Evolutionary conservation across 495 filamentous ascomycete genomes (phyloP), one percentile per base, ranked within the genome.

Genomic region (Penicillium robsamsonii): DNA sequence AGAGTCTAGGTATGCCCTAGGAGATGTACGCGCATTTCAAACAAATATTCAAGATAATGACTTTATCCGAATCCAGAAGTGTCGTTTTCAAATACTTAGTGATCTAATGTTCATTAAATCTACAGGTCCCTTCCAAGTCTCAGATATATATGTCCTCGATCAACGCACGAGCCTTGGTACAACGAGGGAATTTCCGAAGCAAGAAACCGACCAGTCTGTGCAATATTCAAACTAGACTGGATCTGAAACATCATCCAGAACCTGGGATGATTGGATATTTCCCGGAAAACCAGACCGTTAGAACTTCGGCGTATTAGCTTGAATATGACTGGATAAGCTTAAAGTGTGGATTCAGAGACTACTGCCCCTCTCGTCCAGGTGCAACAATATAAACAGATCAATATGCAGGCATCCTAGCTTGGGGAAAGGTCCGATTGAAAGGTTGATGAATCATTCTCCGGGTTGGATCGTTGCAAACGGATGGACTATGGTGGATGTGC

Each of bases 161-260:
- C 42, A 17, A 46, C 6, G 17, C 25, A 49, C 17, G 46, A 31
- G n/a, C 29, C 18, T 12, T 30, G 24, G 38, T 49, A 18, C 42
- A 49, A 41, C 11, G 10, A 1, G 10, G 13, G 4, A 20, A 31
- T 11, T 6, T n/a, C 15, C 30, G 15, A 22, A 43, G 38, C 50
- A 42, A 17, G 35, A 35, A 30, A 20, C 41, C 42, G 50, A 53
- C 17, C 45, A 33, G 27, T 31, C 29, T 4, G 45, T 30, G 53
- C 25, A 24, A 46, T 27, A 30, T 45, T 24, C n/a, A 51, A 44
- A 43, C 7, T 38, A 25, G 24, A 45, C 47, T 40, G 24, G 13
- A 15, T 29, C 55, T 57, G 55, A 52, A 57, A 57, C 45, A 27
- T 13, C 38, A 44, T 11, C 44, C 46, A 49, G 37, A 25, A 50